A percentile compares a stretch with the other conserved stretches of the same genome.
Conservation (phyloP, 2,329 filamentous ascomycete genomes). For the Neofusicoccum parvum region DNA sequence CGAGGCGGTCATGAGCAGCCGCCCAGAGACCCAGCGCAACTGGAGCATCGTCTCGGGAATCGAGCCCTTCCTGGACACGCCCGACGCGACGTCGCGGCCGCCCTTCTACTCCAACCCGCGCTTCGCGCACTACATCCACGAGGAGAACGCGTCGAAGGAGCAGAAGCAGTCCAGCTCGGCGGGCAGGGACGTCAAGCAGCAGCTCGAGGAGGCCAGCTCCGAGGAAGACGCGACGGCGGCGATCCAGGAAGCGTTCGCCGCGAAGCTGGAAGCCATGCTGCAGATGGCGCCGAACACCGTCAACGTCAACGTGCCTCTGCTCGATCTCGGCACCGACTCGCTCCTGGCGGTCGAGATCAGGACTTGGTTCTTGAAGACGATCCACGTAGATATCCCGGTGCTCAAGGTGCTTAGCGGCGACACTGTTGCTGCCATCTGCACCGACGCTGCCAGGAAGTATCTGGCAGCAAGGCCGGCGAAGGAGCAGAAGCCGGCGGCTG, state of each 20-base stretch:
- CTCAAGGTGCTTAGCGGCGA: slow-evolving; percentile 48
- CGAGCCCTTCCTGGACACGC: neutral
- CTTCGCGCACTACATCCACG: slow-evolving; percentile 4
- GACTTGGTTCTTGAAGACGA: slow-evolving; percentile 52
- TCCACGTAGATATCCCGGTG: slow-evolving; percentile 50
- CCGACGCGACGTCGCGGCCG: neutral
- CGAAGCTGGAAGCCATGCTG: neutral
- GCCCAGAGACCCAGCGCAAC: neutral
- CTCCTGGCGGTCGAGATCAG: slow-evolving; percentile 45
- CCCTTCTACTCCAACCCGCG: neutral
- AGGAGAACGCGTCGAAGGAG: neutral
- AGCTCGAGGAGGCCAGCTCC: neutral
- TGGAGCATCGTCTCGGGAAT: neutral
- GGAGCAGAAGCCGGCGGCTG: neutral
- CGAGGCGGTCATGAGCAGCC: slow-evolving; percentile 51
- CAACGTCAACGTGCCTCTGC: neutral
- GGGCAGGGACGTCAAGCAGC: neutral
- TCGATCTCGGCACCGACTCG: slow-evolving; percentile 39
- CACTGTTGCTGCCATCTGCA: slow-evolving; percentile 1
- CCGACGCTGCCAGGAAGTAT: neutral
- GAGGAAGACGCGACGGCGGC: neutral
- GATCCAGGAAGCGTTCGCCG: neutral
- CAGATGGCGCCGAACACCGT: neutral
- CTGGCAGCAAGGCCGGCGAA: neutral
- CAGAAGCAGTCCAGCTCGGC: neutral